These are phyloP conservation scores for Aspergillus cristatus DNA, from an alignment of 495 filamentous ascomycete species.

Conservation along the genomic window DNA sequence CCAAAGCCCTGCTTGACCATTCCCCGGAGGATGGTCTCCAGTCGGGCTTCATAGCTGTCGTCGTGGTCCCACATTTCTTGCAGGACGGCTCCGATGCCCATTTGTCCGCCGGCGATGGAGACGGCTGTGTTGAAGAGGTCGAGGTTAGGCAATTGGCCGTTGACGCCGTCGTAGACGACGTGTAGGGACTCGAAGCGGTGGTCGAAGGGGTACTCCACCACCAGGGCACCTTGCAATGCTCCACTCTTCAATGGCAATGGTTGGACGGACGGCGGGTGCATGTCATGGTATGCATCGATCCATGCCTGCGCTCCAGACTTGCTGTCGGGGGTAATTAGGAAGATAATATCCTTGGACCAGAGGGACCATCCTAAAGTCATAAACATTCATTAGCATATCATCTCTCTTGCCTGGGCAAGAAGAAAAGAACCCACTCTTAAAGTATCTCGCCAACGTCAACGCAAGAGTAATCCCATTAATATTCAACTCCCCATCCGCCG, in stretches of 20 bases:
- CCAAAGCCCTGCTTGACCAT: conserved; percentile 90
- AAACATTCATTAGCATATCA: conserved; percentile 6
- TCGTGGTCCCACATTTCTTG: conserved; percentile 83
- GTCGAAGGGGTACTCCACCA: conserved; percentile 85
- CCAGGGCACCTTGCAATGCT: conserved; percentile 83
- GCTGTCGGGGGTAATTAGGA: conserved; percentile 82
- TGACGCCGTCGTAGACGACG: conserved; percentile 91
- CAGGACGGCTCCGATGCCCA: conserved; percentile 73
- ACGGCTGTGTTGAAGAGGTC: conserved; percentile 95
- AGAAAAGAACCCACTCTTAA: conserved; percentile 55
- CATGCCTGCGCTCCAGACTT: conserved; percentile 88
- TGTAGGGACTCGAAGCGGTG: conserved; percentile 77
- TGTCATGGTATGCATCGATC: conserved; percentile 95
- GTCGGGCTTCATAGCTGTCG: conserved; percentile 70
- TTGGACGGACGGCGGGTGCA: conserved; percentile 59
- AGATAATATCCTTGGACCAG: conserved; percentile 98
- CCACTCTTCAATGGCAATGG: conserved; percentile 87
- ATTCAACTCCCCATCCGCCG: conserved; percentile 71
- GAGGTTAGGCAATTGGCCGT: conserved; percentile 89
- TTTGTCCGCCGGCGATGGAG: conserved; percentile 78
- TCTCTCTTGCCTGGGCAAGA: neutral
- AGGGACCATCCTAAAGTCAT: conserved; percentile 68
- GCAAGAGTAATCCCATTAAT: conserved; percentile 77
- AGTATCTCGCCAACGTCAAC: conserved; percentile 82
- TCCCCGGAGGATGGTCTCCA: conserved; percentile 83